Base-by-base conservation (phyloP, 2,329 filamentous ascomycete genomes). In the Pezicula radicicola region DNA sequence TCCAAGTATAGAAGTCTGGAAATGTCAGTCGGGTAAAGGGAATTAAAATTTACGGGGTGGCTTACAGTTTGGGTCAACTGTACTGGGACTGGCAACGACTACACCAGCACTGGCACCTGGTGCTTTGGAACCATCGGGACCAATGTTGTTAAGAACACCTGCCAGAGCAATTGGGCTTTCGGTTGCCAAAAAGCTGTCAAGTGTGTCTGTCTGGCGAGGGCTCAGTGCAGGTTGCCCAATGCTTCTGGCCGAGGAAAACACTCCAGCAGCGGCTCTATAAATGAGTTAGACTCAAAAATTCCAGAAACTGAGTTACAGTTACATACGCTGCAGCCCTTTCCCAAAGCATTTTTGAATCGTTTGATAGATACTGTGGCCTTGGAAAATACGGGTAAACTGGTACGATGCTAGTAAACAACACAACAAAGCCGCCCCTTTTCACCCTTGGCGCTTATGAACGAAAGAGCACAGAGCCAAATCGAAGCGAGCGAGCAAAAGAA, bases 1-100 rank as follows among this genome's bases (percentile, higher is more conserved):
- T 89, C 88, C 88, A 91, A 1, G 85, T 89, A 63, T 83, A 91
- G 63, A 78, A 89, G 67, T 91, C 85, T 88, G 49, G 41, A 49
- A 13, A 13, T n/a, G 15, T 35, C 41, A 36, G 40, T 18, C 16
- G 6, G 5, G 21, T 42, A 12, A 51, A 13, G 21, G 21, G 21
- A 5, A 19, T 21, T 7, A 25, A 10, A 25, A 30, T 16, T 21
- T 9, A 18, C 4, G 16, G 12, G n/a, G 6, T 16, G n/a, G 28
- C 42, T 69, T 68, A 82, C 80, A 84, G 60, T 81, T 71, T 4
- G 80, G 80, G 46, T 76, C 66, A n/a, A 56, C 55, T 28, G 67
- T 77, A 55, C 75, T 78, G 4, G 80, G 80, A 41, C 76, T 80
- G 15, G 80, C 80, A 59, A 84, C 70, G 19, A 83, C 76, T 18